Percentiles rank a stretch among this genome's conserved stretches.
These are phyloP conservation scores for Fusarium incarnatum DNA, from an alignment of 2,329 filamentous ascomycete species.

Conservation along the genomic window DNA sequence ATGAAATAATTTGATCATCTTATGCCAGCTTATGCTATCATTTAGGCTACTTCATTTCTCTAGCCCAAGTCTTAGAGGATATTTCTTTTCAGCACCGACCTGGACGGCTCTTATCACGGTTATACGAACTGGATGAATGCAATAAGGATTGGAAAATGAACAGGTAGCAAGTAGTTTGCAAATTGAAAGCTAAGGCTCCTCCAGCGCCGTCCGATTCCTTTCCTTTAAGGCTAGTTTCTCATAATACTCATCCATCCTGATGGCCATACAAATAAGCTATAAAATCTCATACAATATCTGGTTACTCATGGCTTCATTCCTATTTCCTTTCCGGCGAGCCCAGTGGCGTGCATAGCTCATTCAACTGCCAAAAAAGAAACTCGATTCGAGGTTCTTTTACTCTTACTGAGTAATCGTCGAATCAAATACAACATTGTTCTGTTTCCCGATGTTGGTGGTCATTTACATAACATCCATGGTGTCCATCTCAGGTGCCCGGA, in stretches of 20 bases:
- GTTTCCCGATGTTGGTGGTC: conserved; percentile 17
- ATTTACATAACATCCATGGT: conserved; percentile 60
- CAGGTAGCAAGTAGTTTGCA: conserved; percentile 38
- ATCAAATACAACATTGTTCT: conserved; percentile 29
- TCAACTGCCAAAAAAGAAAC: conserved; percentile 7
- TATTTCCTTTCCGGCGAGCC: conserved; percentile 7
- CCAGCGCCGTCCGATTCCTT: conserved; percentile 33
- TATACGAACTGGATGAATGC: conserved; percentile 40
- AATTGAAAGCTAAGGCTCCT: conserved; percentile 31
- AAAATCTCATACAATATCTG: conserved; percentile 28
- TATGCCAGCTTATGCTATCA: too few species aligned
- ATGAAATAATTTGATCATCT: too few species aligned
- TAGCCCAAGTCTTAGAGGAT: too few species aligned
- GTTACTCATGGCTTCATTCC: conserved; percentile 11
- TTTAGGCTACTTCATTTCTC: too few species aligned
- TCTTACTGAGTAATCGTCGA: conserved; percentile 17
- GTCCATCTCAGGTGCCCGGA: conserved; percentile 58
- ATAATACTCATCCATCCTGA: conserved; percentile 29
- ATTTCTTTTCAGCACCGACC: too few species aligned
- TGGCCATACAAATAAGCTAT: conserved; percentile 25
- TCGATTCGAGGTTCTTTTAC: not conserved
- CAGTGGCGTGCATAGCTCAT: conserved; percentile 1
- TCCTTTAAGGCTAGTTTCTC: conserved; percentile 22
- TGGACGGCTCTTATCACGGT: conserved; percentile 27
- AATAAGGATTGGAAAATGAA: conserved; percentile 9